Evolutionary conservation across 805 yeast species (phyloP), one percentile per base, ranked within the genome.

Genomic region (Lipomyces yamanashiensis): DNA sequence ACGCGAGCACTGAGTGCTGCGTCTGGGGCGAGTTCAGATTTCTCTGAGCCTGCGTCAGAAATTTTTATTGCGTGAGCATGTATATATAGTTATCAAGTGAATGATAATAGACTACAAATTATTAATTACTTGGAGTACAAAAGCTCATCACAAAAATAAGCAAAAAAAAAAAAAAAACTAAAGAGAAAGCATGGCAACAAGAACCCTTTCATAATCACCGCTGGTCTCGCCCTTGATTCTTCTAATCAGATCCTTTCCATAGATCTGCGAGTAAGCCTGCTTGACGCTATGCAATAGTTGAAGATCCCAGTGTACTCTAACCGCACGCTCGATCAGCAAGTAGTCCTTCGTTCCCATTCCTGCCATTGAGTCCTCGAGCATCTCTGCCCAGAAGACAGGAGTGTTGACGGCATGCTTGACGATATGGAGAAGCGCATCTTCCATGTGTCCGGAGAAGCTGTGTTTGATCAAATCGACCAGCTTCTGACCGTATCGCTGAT

Each of bases 401-500:
- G 19, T 21, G 60, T 69, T 66, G 7, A 62, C 54, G 1, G 71
- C 71, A 34, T 39, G 45, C 58, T 58, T 59, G 58, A 69, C 69
- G 45, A 69, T 69, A 28, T 67, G 61, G 8, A 59, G 57, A 36
- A 69, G 56, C 13, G 70, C 71, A 28, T 66, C 43, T 54, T 67
- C 51, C 71, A 69, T 69, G 53, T 69, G 71, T 7, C 71, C 71
- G 6, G 71, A 69, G 28, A 69, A 64, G 53, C 67, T 64, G 19
- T 49, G 49, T 39, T 64, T 62, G 37, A 69, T 67, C 7, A 55
- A 65, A 5, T 52, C 57, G 0, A 64, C 65, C 12, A 69, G 63
- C 13, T 61, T 63, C 45, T 54, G 61, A 55, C 59, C 54, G 58
- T 69, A 54, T n/a, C 56, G 45, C 23, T 50, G 48, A 33, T 54